Evolutionary conservation across 306 rosid genomes (phyloP), one percentile per base, ranked within the genome.

Genomic region (Fagus crenata): DNA sequence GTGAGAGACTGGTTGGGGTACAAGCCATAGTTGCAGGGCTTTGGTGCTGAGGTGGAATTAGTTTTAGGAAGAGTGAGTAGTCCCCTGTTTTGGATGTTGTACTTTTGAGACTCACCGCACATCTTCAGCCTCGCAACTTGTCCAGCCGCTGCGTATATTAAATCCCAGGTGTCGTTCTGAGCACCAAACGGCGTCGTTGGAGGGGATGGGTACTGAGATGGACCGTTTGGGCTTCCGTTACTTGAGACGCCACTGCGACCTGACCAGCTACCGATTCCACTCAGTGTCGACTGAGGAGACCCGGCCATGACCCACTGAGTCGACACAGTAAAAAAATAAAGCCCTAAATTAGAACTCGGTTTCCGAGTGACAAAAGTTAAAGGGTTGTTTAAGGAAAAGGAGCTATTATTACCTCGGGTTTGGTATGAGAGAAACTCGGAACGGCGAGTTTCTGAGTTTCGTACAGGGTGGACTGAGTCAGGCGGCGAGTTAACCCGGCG

Each of bases 241-340:
- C 90, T 84, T 1, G 93, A 90, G 8, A 75, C 54, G 6, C 43
- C 71, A 5, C 92, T 86, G 0, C 88, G 77, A 39, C 80, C 82
- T 0, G 96, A 87, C 90, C 96, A 88, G 87, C 89, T 77, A 1
- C 93, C 97, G 70, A 89, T 71, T 72, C 98, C 96, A 43, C 86
- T 77, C 36, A 91, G 81, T 9, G 83, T 90, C 4, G 98, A 93
- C 89, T 91, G 93, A 3, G 97, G 97, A 2, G 98, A 93, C 7
- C 89, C 84, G 14, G 92, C 79, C n/a, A 73, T 1, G 2, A 35
- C 90, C 79, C 82, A 69, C 85, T 85, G 79, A 54, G 75, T 5
- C 11, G 22, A 7, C 32, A 64, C 22, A 77, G 8, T 60, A 9
- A 7, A 7, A 14, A 51, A 2, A 39, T 4, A 22, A 49, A 17